Conservation (phyloP, 768 basidiomycete species). For the Kwoniella sp. region DNA sequence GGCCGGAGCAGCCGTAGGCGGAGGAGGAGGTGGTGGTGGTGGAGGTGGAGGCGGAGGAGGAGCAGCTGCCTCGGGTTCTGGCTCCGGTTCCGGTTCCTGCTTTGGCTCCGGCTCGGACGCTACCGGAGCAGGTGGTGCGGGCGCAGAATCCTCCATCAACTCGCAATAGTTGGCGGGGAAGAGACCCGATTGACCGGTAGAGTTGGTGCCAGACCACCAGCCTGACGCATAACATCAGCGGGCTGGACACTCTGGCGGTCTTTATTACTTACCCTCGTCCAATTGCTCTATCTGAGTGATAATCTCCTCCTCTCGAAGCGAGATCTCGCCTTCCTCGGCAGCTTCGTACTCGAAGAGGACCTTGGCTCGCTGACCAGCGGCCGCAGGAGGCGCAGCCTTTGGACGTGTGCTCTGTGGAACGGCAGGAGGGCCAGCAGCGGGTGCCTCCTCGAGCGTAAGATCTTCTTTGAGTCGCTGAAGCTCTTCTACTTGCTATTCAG, state of each 20-base stretch:
- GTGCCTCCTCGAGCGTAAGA: constrained; percentile 36
- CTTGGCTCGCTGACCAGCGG: constrained; percentile 62
- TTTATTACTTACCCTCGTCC: constrained; percentile 58
- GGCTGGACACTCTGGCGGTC: not conserved
- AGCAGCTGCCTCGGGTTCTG: constrained; percentile 51
- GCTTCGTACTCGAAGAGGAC: constrained; percentile 76
- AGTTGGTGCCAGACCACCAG: constrained; percentile 82
- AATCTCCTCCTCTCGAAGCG: constrained; percentile 70
- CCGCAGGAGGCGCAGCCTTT: constrained; percentile 30
- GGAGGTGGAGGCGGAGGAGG: constrained; percentile 51
- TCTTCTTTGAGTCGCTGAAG: constrained; percentile 40
- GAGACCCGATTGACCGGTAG: constrained; percentile 68
- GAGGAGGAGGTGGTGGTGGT: constrained; percentile 52
- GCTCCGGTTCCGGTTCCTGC: constrained; percentile 56
- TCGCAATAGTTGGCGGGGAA: constrained; percentile 95
- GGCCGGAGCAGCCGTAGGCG: constrained; percentile 46
- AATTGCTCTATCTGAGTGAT: constrained; percentile 77
- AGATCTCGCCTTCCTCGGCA: constrained; percentile 79
- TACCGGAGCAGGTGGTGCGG: constrained; percentile 51
- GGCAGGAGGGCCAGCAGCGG: constrained; percentile 41
- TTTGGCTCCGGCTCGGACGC: constrained; percentile 52
- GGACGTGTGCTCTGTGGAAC: constrained; percentile 48
- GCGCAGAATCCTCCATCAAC: constrained; percentile 59
- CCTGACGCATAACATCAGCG: constrained; percentile 48
- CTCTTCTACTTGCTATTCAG: constrained; percentile 42